Conservation (phyloP, 2,329 filamentous ascomycete species). For the Fusarium musae region DNA sequence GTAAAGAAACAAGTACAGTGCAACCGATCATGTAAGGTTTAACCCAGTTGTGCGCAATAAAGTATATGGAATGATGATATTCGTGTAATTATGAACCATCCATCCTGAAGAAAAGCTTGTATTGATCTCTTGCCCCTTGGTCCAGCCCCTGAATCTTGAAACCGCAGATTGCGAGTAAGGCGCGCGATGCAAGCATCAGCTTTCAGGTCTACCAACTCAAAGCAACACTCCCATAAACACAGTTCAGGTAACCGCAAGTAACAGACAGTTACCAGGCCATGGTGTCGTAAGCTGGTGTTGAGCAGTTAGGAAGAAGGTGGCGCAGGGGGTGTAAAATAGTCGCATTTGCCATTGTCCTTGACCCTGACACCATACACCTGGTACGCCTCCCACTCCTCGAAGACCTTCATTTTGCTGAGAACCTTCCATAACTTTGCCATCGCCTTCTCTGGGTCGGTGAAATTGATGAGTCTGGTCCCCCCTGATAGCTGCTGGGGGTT, state of each 20-base stretch:
- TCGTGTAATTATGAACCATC: neutral
- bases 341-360: neutral
- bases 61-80: neutral
- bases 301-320: neutral
- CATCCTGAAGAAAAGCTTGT: neutral
- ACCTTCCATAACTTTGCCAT: neutral
- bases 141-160: neutral
- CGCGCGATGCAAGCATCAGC: neutral
- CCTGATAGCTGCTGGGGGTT: no score
- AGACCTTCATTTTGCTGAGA: neutral
- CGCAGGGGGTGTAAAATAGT: neutral
- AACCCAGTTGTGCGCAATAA: no score
- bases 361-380: neutral
- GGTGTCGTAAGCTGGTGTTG: neutral
- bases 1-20: neutral
- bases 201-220: neutral
- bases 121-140: neutral
- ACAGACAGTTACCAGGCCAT: neutral
- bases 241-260: neutral
- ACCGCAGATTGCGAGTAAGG: neutral
- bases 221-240: neutral
- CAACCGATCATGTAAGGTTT: no score
- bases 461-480: neutral
- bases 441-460: no score
- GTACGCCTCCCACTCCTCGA: neutral